Conservation (phyloP, 2,329 filamentous ascomycete genomes). For the Ceratocystiopsis sp. region DNA sequence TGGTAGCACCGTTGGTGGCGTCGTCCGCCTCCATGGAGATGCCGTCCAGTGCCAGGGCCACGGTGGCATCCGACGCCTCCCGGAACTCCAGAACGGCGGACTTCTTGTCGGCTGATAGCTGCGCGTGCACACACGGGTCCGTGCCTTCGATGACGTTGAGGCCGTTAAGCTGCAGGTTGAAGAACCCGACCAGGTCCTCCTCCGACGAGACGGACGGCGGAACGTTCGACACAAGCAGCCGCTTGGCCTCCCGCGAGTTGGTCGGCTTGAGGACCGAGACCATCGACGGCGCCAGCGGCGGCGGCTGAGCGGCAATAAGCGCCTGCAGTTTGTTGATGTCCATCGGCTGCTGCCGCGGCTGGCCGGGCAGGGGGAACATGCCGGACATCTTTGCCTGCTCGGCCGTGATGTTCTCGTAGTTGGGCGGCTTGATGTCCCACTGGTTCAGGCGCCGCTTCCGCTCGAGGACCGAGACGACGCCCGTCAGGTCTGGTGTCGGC, state of each 20-base stretch:
- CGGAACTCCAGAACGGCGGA: slow-evolving; percentile 91
- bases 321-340: slow-evolving; percentile 86
- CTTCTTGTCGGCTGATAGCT: slow-evolving; percentile 59
- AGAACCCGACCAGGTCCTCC: slow-evolving; percentile 64
- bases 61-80: slow-evolving; percentile 69
- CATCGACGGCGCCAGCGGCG: slow-evolving; percentile 32
- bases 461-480: slow-evolving; percentile 64
- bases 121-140: slow-evolving; percentile 72
- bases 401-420: slow-evolving; percentile 94
- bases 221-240: slow-evolving; percentile 75
- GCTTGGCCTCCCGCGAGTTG: slow-evolving; percentile 86
- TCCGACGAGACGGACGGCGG: slow-evolving; percentile 50
- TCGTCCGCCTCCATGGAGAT: slow-evolving; percentile 70
- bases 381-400: slow-evolving; percentile 97
- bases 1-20: slow-evolving; percentile 25
- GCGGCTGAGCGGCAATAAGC: slow-evolving; percentile 74
- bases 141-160: slow-evolving; percentile 72
- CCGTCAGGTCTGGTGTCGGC: slow-evolving; percentile 85
- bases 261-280: slow-evolving; percentile 59
- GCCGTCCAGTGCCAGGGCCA: slow-evolving; percentile 78
- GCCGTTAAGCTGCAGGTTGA: slow-evolving; percentile 94
- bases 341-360: slow-evolving; percentile 87
- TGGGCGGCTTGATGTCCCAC: slow-evolving; percentile 98
- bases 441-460: slow-evolving; percentile 88
- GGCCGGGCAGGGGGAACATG: slow-evolving; percentile 96